Evolutionary conservation across 495 filamentous ascomycete species (phyloP).

Genomic region (Neurospora sp.): DNA sequence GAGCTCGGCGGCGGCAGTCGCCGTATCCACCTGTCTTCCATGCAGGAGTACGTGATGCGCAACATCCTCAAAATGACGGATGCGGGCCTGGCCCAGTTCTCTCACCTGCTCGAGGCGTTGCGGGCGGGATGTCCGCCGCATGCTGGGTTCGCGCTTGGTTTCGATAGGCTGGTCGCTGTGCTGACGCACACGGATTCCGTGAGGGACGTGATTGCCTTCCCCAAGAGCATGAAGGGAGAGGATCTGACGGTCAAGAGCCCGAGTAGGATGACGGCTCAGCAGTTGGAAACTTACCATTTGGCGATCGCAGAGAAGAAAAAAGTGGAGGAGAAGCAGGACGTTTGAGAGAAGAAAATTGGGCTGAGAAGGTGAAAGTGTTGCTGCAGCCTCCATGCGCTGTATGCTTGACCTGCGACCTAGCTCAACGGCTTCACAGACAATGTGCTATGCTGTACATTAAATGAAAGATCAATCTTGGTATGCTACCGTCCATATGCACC

Average conservation of each 20-base stretch:
- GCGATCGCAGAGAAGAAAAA: slow-evolving; percentile 4
- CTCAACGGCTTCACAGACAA: background rate
- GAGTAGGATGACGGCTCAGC: slow-evolving; percentile 48
- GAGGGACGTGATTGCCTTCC: slow-evolving; percentile 91
- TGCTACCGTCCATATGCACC: background rate
- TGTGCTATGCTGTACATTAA: background rate
- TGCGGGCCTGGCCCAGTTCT: slow-evolving; percentile 63
- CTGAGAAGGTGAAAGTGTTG: background rate
- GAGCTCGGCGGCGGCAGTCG: slow-evolving; percentile 89
- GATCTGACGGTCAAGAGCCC: slow-evolving; percentile 75
- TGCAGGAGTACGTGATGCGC: slow-evolving; percentile 79
- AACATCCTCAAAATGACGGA: slow-evolving; percentile 61
- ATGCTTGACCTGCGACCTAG: background rate
- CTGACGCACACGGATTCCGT: slow-evolving; percentile 67
- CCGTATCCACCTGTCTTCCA: slow-evolving; percentile 76
- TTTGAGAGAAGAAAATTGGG: background rate
- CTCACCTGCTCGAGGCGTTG: slow-evolving; percentile 74
- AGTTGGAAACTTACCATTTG: slow-evolving; percentile 65
- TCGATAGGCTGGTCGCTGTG: slow-evolving; percentile 79
- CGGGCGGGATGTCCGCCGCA: slow-evolving; percentile 91
- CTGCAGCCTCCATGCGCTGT: background rate
- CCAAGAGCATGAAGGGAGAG: slow-evolving; percentile 79
- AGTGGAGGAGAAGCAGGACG: slow-evolving; percentile 1
- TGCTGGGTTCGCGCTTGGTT: slow-evolving; percentile 85
- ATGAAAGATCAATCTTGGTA: background rate